Evolutionary conservation across 352 stramenopile genomes (phyloP).

Genomic region (Phytophthora aleatoria): DNA sequence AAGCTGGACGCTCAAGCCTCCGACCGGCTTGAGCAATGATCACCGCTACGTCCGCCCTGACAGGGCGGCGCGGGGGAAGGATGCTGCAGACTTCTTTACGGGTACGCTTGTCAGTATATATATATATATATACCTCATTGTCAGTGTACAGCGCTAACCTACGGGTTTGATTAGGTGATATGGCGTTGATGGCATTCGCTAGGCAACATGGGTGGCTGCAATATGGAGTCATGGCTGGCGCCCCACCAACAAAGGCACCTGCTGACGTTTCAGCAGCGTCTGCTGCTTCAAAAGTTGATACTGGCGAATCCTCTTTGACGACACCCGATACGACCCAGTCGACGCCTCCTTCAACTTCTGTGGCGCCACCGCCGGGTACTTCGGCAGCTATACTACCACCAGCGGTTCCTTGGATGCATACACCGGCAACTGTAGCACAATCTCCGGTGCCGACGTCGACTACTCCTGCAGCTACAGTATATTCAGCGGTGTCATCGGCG

Average conservation of each 20-base stretch:
- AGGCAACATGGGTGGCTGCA: background rate
- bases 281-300: too few species aligned
- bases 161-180: background rate
- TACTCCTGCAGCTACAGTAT: too few species aligned
- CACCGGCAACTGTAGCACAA: too few species aligned
- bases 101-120: background rate
- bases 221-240: background rate
- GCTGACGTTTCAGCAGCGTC: background rate
- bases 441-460: too few species aligned
- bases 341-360: too few species aligned
- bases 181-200: background rate
- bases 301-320: too few species aligned
- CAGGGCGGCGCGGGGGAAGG: background rate
- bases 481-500: too few species aligned
- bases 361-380: too few species aligned
- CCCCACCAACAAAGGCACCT: background rate
- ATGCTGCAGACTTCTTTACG: constrained; percentile 1
- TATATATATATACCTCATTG: background rate
- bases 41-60: constrained; percentile 1
- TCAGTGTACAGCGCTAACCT: background rate
- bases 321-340: too few species aligned
- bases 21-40: background rate
- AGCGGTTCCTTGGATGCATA: too few species aligned
- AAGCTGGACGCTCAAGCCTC: constrained; percentile 2
- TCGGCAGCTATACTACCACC: too few species aligned